A percentile compares a stretch with the other conserved stretches of the same genome.
These are phyloP conservation scores for Penicillium dipodomyicola DNA, from an alignment of 495 filamentous ascomycete genomes.

Conservation along the genomic window DNA sequence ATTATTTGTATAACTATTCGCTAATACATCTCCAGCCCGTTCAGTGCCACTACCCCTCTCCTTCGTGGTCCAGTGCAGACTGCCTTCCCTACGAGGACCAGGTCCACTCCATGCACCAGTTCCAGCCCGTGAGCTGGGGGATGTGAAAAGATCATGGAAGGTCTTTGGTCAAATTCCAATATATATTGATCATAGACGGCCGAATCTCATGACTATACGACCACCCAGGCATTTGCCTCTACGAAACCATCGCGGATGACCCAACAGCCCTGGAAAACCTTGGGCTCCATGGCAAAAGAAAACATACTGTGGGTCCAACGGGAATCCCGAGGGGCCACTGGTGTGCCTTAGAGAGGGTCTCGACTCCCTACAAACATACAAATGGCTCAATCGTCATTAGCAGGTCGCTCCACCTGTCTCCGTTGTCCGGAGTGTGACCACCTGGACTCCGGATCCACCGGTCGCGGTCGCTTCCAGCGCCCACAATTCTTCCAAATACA, in stretches of 20 bases:
- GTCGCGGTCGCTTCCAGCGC: neutral
- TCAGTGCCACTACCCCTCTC: conserved; percentile 44
- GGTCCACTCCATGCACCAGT: conserved; percentile 28
- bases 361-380: neutral
- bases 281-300: neutral
- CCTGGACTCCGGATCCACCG: neutral
- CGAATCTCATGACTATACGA: conserved; percentile 1
- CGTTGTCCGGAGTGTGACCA: neutral
- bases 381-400: neutral
- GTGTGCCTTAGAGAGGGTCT: neutral
- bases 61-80: conserved; percentile 41
- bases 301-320: conserved; percentile 2
- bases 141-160: conserved; percentile 20
- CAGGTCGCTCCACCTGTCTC: neutral
- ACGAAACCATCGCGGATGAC: neutral
- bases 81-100: conserved; percentile 42
- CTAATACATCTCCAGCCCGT: conserved; percentile 22
- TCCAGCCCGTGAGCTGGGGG: conserved; percentile 33
- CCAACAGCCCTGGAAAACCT: neutral
- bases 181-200: neutral
- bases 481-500: neutral
- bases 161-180: conserved; percentile 4
- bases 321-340: conserved; percentile 1
- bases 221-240: neutral
- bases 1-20: neutral